Base-by-base conservation (phyloP, 108 stramenopile species). In the Cyclotella cryptica region DNA sequence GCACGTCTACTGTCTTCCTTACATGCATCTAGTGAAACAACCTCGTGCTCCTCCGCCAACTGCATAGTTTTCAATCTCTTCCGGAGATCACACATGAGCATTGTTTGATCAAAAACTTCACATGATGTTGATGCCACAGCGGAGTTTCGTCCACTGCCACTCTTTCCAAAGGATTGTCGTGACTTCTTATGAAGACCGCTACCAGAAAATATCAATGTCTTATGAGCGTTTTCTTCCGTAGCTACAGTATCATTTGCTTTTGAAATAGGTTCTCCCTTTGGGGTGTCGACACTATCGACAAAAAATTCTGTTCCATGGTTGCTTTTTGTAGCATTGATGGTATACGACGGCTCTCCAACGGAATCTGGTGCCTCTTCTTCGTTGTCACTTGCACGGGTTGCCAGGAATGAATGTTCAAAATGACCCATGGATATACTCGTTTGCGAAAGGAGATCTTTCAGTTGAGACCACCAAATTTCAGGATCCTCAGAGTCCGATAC, bases 191-290 rank as follows among this genome's bases (percentile, higher is more conserved):
- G 39, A 26, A 53, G 57, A 60, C 82, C 82, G 41, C 72, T 69
- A 26, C 75, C 82, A 24, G 76, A 69, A 46, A 83, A 83, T 22
- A 83, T 71, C 76, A 77, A 39, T 39, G 72, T 77, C 67, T 83
- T 83, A 46, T 71, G 71, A 5, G 71, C 52, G 1, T 54, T 35
- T 27, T 44, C 62, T 19, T 49, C 27, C 28, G 3, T 30, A 27
- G 35, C 19, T 51, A n/a, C 46, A 35, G 14, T 27, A 3, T 62
- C n/a, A 8, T 60, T 27, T 35, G 61, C 18, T 3, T 21, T n/a
- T 5, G 8, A 14, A 12, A n/a, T 11, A 26, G 12, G 22, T 4
- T 39, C 30, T 61, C 14, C 30, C 19, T 61, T 30, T 5, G 2
- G 30, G 1, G 30, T 10, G 19, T 51, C 40, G 22, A 15, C 72